Percentiles rank a stretch among this genome's conserved stretches.
These are phyloP conservation scores for Trifolium repens DNA, from an alignment of 306 rosid species.

Conservation along the genomic window DNA sequence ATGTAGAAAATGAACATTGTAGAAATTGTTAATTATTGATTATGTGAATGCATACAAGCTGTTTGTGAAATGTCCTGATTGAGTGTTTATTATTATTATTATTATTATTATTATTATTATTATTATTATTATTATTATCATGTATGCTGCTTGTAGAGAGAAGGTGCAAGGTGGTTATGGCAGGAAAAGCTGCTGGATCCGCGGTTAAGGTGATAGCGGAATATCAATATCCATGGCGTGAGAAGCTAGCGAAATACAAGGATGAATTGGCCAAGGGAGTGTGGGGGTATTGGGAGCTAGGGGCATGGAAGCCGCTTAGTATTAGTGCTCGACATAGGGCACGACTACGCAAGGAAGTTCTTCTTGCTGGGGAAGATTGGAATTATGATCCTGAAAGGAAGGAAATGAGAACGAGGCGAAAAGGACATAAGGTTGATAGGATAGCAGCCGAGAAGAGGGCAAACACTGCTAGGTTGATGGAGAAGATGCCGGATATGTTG, in stretches of 20 bases:
- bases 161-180: too few species aligned
- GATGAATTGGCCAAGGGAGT: slow-evolving; percentile 80
- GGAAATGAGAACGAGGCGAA: slow-evolving; percentile 84
- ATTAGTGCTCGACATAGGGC: slow-evolving; percentile 79
- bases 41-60: neutral
- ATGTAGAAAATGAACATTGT: neutral
- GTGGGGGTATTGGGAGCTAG: slow-evolving; percentile 92
- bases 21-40: neutral
- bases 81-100: neutral
- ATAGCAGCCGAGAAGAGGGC: slow-evolving; percentile 78
- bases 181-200: slow-evolving; percentile 45
- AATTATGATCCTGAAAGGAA: slow-evolving; percentile 76
- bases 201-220: slow-evolving; percentile 64
- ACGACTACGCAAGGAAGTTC: slow-evolving; percentile 73
- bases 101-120: too few species aligned
- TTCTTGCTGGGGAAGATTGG: slow-evolving; percentile 84
- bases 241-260: slow-evolving; percentile 66
- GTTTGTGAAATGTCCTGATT: neutral
- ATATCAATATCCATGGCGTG: slow-evolving; percentile 80
- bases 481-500: slow-evolving; percentile 85
- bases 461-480: slow-evolving; percentile 82
- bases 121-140: too few species aligned
- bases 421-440: slow-evolving; percentile 86
- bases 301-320: slow-evolving; percentile 85
- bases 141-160: too few species aligned